Percentiles rank a stretch among this genome's conserved stretches.
phyloP scores from a whole-genome alignment of 129 eudicot species.

The Flaveria robusta region DNA sequence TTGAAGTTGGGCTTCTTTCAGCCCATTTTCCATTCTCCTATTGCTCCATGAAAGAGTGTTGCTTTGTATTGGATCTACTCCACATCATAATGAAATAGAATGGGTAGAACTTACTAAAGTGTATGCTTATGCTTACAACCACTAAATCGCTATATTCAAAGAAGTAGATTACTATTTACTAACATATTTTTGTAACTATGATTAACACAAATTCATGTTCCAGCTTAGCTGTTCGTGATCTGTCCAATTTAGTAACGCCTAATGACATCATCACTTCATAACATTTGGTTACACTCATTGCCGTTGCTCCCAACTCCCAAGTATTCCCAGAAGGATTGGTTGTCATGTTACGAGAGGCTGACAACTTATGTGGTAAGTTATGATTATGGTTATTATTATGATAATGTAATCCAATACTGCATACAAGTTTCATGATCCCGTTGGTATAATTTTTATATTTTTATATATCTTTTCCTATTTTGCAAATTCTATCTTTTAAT shows the following conservation, averaged over 20 bases:
- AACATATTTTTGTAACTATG: not conserved
- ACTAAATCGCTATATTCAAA: not conserved
- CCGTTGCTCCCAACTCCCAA: slow-evolving; percentile 78
- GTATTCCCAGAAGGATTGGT: slow-evolving; percentile 90
- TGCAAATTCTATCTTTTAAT: slow-evolving; percentile 36
- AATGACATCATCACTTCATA: slow-evolving; percentile 66
- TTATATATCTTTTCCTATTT: not conserved
- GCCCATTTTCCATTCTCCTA: not conserved
- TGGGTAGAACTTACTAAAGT: not conserved
- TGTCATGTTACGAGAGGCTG: slow-evolving; percentile 81
- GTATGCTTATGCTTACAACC: not conserved
- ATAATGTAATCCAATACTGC: not conserved
- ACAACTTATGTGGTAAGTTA: slow-evolving; percentile 77
- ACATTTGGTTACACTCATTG: slow-evolving; percentile 74
- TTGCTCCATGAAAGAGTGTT: not conserved
- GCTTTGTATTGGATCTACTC: not conserved
- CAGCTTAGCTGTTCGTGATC: slow-evolving; percentile 90
- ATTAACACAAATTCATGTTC: slow-evolving; percentile 13
- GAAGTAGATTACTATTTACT: not conserved
- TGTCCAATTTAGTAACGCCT: slow-evolving; percentile 72
- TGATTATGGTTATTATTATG: not conserved
- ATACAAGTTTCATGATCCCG: slow-evolving; percentile 6
- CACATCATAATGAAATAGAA: not conserved
- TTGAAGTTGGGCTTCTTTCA: not conserved
- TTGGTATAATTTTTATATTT: not conserved